Evolutionary conservation across 495 filamentous ascomycete species (phyloP), one percentile per base, ranked within the genome.

Genomic region (Patellaria atrata): DNA sequence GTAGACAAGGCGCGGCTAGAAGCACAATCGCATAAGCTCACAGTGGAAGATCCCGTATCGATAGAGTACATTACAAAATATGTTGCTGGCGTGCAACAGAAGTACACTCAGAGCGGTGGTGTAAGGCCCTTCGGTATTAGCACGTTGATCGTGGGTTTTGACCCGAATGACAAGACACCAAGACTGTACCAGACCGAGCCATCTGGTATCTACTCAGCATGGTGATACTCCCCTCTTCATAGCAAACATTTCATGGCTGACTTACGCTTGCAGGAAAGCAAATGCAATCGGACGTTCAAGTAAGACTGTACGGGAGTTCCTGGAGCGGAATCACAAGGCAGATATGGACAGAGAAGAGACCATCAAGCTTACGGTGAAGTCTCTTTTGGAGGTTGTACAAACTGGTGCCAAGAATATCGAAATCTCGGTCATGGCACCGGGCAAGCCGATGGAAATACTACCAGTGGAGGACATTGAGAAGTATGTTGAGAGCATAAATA

Each of bases 41-140:
- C 89, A n/a, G 84, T 97, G 31, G 89, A 96, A 58, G 89, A 97
- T 58, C 86, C 89, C 35, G 82, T 91, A 37, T 84, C 78, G 24
- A 92, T 97, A 55, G 89, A 97, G 64, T 97, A 97, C 65, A 94
- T 97, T 52, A 94, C 89, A 37, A 96, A 96, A 63, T 92, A 94
- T 56, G 77, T 96, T 36, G 89, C 89, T 26, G 79, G 87, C 26
- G 91, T 96, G 44, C 89, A 97, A 65, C 89, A 97, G 66, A 71
- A 82, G 54, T 97, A 97, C 64, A 97, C 89, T 28, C 89, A 97
- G 65, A 89, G 81, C 52, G 89, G 89, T 60, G 89, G 89, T 64
- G 89, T 97, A 2, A 65, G 91, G 53, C 89, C 89, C 13, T 97
- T 97, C 55, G 89, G 89, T 36, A 93, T 97, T 54, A 93, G 84